phyloP scores from a whole-genome alignment of 495 filamentous ascomycete genomes.

The Cladorrhinum samala region DNA sequence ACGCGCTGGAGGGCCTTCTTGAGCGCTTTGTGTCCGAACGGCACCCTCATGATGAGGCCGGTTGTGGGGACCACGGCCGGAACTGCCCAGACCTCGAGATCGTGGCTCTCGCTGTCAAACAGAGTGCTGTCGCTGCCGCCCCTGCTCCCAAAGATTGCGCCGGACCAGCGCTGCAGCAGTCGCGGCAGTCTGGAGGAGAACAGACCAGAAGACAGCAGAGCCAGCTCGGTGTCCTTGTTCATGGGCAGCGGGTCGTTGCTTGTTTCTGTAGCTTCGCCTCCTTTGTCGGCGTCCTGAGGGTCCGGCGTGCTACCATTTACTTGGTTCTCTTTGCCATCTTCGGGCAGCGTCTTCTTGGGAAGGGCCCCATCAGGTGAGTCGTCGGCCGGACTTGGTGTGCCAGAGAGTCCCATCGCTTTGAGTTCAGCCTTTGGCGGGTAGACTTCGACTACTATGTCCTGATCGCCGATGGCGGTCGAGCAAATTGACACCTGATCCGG shows the following conservation, averaged over 20 bases:
- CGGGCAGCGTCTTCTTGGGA: background rate
- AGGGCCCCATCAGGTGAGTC: too few relatives aligned
- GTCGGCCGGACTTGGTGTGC: background rate
- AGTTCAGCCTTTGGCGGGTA: too few relatives aligned
- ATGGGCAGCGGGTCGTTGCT: background rate
- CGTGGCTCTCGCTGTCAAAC: background rate
- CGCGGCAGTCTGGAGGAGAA: background rate
- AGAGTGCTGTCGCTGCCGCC: background rate
- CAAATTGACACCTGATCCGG: background rate
- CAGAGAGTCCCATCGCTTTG: background rate
- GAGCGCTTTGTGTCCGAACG: background rate
- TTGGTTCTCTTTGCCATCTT: background rate
- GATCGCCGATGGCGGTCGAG: background rate
- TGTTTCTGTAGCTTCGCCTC: background rate
- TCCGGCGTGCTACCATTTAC: too few relatives aligned
- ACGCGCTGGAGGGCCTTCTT: background rate
- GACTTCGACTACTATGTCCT: too few relatives aligned
- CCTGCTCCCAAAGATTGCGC: background rate
- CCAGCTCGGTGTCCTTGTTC: background rate
- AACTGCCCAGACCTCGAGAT: background rate
- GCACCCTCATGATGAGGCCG: background rate
- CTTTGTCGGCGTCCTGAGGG: background rate
- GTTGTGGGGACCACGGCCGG: background rate
- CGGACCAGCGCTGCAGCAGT: background rate
- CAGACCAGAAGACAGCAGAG: background rate